phyloP scores from a whole-genome alignment of 2,329 filamentous ascomycete species.

The Botryotinia globosa region DNA sequence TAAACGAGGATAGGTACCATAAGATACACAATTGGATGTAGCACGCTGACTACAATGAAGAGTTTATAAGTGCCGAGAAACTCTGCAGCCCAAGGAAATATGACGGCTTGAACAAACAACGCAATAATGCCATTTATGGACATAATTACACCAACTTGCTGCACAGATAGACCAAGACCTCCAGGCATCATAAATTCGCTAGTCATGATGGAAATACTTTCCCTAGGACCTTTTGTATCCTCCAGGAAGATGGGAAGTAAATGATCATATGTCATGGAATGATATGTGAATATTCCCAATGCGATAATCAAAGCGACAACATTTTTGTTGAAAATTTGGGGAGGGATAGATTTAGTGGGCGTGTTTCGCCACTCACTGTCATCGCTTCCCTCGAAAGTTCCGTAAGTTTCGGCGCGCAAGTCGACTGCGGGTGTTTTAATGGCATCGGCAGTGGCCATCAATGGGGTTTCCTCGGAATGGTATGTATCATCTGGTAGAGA shows the following conservation, averaged over 20 bases:
- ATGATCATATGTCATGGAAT: slow-evolving; percentile 93
- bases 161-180: slow-evolving; percentile 60
- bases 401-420: slow-evolving; percentile 74
- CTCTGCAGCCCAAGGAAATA: slow-evolving; percentile 60
- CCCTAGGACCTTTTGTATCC: slow-evolving; percentile 54
- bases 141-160: slow-evolving; percentile 60
- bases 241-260: slow-evolving; percentile 91
- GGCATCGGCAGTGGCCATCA: slow-evolving; percentile 72
- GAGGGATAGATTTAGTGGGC: slow-evolving; percentile 29
- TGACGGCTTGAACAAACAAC: slow-evolving; percentile 56
- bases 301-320: slow-evolving; percentile 77
- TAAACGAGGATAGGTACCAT: slow-evolving; percentile 58
- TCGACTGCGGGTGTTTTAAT: slow-evolving; percentile 71
- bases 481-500: slow-evolving; percentile 49
- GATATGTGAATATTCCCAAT: slow-evolving; percentile 87
- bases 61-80: slow-evolving; percentile 56
- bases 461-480: slow-evolving; percentile 57
- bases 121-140: slow-evolving; percentile 58
- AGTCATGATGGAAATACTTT: slow-evolving; percentile 29
- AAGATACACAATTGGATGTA: slow-evolving; percentile 61
- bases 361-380: slow-evolving; percentile 36
- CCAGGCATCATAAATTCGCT: slow-evolving; percentile 50
- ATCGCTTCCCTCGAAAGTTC: slow-evolving; percentile 55
- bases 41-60: slow-evolving; percentile 55
- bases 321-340: slow-evolving; percentile 56